Conservation (phyloP, 2,329 filamentous ascomycete genomes). For the Thielaviopsis musarum region DNA sequence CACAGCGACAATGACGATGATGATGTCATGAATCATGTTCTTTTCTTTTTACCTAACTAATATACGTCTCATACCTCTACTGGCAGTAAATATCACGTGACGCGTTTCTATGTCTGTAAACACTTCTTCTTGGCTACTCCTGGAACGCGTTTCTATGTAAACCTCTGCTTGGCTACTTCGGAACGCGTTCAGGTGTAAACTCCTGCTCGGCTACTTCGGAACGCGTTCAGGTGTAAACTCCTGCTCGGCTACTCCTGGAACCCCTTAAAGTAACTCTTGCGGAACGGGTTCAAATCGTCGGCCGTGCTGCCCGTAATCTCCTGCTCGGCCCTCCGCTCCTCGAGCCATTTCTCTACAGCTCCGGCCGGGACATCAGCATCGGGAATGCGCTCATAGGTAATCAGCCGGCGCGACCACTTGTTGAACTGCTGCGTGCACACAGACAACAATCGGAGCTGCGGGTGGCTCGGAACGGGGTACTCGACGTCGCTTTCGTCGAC, state of each 20-base stretch:
- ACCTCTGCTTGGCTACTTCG: too few species aligned
- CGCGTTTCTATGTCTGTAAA: neutral
- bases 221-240: too few species aligned
- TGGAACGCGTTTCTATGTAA: too few species aligned
- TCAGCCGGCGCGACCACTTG: constrained; percentile 78
- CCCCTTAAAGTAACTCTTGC: constrained; percentile 39
- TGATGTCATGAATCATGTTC: neutral
- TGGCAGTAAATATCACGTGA: constrained; percentile 6
- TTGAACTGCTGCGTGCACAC: constrained; percentile 79
- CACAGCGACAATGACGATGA: neutral
- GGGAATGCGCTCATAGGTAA: constrained; percentile 63
- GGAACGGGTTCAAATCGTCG: constrained; percentile 44
- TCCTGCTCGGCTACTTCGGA: too few species aligned
- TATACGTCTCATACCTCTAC: too few species aligned
- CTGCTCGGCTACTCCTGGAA: constrained; percentile 31
- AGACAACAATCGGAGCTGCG: constrained; percentile 53
- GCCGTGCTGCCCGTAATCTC: constrained; percentile 30
- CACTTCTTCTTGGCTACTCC: too few species aligned
- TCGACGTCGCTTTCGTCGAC: constrained; percentile 62
- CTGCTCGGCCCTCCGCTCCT: constrained; percentile 14
- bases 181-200: too few species aligned
- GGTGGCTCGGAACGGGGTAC: constrained; percentile 60
- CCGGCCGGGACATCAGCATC: constrained; percentile 36
- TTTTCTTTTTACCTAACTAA: neutral
- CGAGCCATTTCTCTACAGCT: constrained; percentile 21